A percentile compares a stretch with the other conserved stretches of the same genome.
These are phyloP conservation scores for Cordyceps militaris DNA, from an alignment of 2,329 filamentous ascomycete genomes.

Conservation along the genomic window DNA sequence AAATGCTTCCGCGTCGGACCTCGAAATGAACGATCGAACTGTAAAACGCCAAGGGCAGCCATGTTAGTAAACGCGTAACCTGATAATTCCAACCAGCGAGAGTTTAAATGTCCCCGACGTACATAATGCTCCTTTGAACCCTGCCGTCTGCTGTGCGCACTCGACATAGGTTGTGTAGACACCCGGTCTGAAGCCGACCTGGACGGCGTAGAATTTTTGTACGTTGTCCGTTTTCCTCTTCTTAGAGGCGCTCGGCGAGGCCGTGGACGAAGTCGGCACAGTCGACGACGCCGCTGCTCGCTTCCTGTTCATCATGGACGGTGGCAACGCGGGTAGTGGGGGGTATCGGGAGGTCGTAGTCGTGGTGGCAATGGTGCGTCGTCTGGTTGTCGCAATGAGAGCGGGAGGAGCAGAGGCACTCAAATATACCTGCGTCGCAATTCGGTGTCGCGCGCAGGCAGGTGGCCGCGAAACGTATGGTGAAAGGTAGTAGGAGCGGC, in stretches of 20 bases:
- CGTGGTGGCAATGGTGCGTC: background rate
- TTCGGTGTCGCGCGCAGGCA: background rate
- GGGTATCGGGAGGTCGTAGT: background rate
- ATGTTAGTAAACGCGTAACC: background rate
- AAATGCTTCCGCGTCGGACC: slow-evolving; percentile 73
- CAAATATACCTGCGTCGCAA: background rate
- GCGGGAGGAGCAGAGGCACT: background rate
- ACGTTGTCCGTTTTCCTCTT: slow-evolving; percentile 42
- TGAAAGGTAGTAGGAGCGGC: background rate
- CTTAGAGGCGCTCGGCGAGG: slow-evolving; percentile 25
- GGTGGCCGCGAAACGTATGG: background rate
- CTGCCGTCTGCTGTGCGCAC: slow-evolving; percentile 53
- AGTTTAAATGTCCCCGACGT: slow-evolving; percentile 29
- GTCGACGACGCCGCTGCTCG: slow-evolving; percentile 18
- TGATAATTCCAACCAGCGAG: background rate
- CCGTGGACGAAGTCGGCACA: slow-evolving; percentile 14
- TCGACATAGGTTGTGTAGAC: slow-evolving; percentile 58
- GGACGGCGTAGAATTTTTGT: slow-evolving; percentile 58
- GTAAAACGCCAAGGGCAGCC: background rate
- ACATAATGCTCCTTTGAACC: slow-evolving; percentile 61
- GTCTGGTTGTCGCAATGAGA: background rate
- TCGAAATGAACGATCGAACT: slow-evolving; percentile 75
- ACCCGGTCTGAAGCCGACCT: slow-evolving; percentile 47
- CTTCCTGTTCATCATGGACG: slow-evolving; percentile 25
- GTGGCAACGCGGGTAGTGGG: background rate